These are phyloP conservation scores for Lentinus tigrinus DNA, from an alignment of 768 basidiomycete species.

Conservation along the genomic window DNA sequence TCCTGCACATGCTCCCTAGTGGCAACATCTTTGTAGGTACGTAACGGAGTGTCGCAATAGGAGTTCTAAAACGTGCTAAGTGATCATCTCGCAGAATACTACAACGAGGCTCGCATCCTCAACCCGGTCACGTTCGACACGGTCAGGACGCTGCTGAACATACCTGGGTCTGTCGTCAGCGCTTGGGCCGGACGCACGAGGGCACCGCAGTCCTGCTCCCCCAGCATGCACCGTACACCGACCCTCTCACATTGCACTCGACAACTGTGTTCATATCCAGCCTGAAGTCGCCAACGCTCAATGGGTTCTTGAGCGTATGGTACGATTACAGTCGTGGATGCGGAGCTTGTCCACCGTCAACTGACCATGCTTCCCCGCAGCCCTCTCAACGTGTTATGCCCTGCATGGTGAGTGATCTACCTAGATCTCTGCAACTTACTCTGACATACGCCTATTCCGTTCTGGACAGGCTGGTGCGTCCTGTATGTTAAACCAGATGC, in stretches of 20 bases:
- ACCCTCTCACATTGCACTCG: constrained; percentile 59
- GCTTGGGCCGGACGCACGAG: constrained; percentile 73
- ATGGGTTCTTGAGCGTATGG: constrained; percentile 82
- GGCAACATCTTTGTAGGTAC: constrained; percentile 68
- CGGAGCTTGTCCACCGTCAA: not conserved
- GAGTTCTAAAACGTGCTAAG: no score
- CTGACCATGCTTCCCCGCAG: constrained; percentile 32
- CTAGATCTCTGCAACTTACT: no score
- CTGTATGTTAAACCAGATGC: no score
- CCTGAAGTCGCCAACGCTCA: constrained; percentile 62
- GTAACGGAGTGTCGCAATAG: not conserved
- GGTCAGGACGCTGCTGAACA: constrained; percentile 58
- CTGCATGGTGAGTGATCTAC: constrained; percentile 53
- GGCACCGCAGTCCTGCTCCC: constrained; percentile 72
- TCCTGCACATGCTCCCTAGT: constrained; percentile 69
- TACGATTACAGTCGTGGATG: constrained; percentile 38
- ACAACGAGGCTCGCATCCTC: constrained; percentile 78
- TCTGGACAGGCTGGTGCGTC: no score
- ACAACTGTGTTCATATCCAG: constrained; percentile 69
- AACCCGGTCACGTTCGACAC: constrained; percentile 67
- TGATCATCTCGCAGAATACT: constrained; percentile 50
- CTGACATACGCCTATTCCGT: no score
- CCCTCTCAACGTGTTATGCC: constrained; percentile 75
- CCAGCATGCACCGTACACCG: constrained; percentile 69
- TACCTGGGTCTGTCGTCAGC: constrained; percentile 72